Percentiles rank a stretch among this genome's conserved stretches.
Evolutionary conservation across 208 protist genomes (phyloP).

Genomic region (Wallacemonas collosoma): DNA sequence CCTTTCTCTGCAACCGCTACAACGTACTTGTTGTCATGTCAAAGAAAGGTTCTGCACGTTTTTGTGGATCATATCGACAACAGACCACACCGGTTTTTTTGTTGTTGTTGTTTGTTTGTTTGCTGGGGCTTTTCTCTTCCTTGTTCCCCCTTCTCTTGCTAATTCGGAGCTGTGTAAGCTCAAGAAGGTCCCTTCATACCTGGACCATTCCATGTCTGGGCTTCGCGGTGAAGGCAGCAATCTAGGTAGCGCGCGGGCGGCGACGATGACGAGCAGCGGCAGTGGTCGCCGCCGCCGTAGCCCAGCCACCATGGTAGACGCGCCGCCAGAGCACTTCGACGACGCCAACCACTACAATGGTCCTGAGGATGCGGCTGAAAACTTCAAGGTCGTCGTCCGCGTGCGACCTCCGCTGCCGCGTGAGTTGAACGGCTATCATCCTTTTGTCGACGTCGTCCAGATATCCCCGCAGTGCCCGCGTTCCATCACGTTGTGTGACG

Average conservation of each 20-base stretch:
- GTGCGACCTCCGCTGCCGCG: slow-evolving; percentile 83
- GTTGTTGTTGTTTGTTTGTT: not conserved
- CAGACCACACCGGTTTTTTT: slow-evolving; percentile 1
- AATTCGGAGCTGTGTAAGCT: not conserved
- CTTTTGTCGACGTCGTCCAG: slow-evolving; percentile 71
- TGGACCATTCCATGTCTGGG: not conserved
- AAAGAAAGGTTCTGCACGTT: too few relatives aligned
- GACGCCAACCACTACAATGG: slow-evolving; percentile 30
- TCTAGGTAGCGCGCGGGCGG: too few relatives aligned
- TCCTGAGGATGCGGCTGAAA: slow-evolving; percentile 27
- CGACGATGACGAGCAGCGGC: not conserved
- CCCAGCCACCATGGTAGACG: not conserved
- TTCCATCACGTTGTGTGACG: slow-evolving; percentile 76
- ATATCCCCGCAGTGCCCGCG: slow-evolving; percentile 40
- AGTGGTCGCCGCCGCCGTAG: not conserved
- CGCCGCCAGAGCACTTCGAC: slow-evolving; percentile 27
- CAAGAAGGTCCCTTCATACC: too few relatives aligned
- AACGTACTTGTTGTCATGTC: too few relatives aligned
- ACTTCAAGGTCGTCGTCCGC: slow-evolving; percentile 89
- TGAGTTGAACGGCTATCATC: slow-evolving; percentile 70
- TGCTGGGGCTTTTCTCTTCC: slow-evolving; percentile 12
- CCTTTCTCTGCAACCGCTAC: too few relatives aligned
- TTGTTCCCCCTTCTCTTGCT: not conserved
- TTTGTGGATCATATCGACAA: not conserved
- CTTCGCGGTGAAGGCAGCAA: not conserved